Conservation (phyloP, 1,284 basidiomycete genomes). For the Puccinia brachypodii region DNA sequence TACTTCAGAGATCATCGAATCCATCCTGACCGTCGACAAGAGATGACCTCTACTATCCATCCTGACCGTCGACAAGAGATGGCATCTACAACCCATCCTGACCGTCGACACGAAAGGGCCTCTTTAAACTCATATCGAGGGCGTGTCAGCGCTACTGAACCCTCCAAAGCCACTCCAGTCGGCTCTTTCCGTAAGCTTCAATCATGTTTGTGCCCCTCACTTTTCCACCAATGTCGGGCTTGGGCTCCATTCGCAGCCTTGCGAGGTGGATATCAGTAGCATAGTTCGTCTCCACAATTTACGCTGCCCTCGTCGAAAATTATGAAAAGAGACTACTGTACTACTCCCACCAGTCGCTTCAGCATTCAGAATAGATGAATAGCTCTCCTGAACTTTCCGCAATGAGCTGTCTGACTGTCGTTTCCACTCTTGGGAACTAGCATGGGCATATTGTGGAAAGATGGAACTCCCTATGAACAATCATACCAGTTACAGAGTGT, state of each 20-base stretch:
- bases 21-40: slow-evolving; percentile 33
- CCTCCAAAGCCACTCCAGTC: slow-evolving; percentile 19
- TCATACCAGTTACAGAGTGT: neutral
- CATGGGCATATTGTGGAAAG: slow-evolving; percentile 8
- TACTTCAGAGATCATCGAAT: slow-evolving; percentile 21
- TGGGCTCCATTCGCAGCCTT: slow-evolving; percentile 10
- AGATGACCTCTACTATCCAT: neutral
- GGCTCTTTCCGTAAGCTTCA: slow-evolving; percentile 48
- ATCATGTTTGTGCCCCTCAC: slow-evolving; percentile 38
- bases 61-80: slow-evolving; percentile 22
- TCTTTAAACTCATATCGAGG: neutral
- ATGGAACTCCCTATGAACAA: neutral
- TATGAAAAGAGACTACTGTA: neutral
- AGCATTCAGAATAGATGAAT: neutral
- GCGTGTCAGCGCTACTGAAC: slow-evolving; percentile 24
- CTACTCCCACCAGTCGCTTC: neutral
- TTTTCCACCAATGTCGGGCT: slow-evolving; percentile 35
- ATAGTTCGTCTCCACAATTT: slow-evolving; percentile 23
- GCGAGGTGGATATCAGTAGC: slow-evolving; percentile 3
- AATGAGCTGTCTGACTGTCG: neutral
- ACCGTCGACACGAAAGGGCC: slow-evolving; percentile 29
- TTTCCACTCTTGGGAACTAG: neutral
- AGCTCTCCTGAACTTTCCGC: neutral
- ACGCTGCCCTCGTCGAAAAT: slow-evolving; percentile 25
- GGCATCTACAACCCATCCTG: neutral